Conservation (phyloP, 805 yeast species). For the Metschnikowia picachoensis region DNA sequence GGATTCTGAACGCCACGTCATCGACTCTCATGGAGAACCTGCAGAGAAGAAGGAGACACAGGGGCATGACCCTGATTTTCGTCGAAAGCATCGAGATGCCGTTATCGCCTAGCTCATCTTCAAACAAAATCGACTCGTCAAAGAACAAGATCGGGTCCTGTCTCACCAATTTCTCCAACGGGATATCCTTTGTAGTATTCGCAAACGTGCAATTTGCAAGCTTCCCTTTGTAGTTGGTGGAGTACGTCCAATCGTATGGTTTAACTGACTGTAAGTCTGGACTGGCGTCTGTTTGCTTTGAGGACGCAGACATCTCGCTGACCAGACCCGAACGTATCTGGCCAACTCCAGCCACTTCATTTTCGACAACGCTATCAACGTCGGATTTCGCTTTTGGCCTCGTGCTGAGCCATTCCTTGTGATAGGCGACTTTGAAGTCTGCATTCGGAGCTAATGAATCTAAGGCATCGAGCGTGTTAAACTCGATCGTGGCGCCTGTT, state of each 20-base stretch:
- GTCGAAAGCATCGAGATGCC: conserved; percentile 78
- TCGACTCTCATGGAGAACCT: conserved; percentile 87
- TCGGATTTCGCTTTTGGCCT: conserved; percentile 20
- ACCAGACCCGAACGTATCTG: too few relatives aligned
- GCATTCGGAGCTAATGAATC: conserved; percentile 35
- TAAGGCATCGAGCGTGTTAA: conserved; percentile 74
- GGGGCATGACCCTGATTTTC: conserved; percentile 86
- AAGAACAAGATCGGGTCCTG: conserved; percentile 86
- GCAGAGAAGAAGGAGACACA: conserved; percentile 66
- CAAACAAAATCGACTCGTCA: conserved; percentile 85
- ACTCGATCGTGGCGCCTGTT: conserved; percentile 46
- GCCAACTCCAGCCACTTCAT: too few relatives aligned
- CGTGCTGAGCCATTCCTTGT: conserved; percentile 69
- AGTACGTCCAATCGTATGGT: conserved; percentile 96
- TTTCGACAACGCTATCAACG: neutral
- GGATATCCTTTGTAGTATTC: conserved; percentile 42
- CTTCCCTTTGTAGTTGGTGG: conserved; percentile 74
- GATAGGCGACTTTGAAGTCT: conserved; percentile 66
- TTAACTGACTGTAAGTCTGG: conserved; percentile 54
- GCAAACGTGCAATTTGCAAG: conserved; percentile 21
- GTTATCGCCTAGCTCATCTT: conserved; percentile 95
- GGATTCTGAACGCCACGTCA: conserved; percentile 75
- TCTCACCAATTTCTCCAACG: conserved; percentile 60
- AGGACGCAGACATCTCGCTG: neutral
- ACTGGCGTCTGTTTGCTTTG: neutral